Evolutionary conservation across 2,329 filamentous ascomycete genomes (phyloP).

Genomic region (Colletotrichum theobromicola): DNA sequence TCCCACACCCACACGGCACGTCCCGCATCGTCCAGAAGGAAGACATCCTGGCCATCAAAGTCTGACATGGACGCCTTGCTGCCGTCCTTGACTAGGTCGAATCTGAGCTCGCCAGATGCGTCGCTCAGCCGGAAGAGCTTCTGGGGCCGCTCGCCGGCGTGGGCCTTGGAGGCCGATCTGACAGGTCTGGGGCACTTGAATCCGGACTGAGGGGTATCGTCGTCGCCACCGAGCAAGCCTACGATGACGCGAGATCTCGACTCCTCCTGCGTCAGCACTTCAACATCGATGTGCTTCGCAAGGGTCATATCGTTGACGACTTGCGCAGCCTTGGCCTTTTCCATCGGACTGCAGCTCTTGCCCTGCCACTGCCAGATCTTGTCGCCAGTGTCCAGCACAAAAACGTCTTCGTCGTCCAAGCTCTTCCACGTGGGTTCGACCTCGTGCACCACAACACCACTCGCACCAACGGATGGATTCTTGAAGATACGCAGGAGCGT

Average conservation of each 20-base stretch:
- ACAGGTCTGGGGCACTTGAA: conserved; percentile 50
- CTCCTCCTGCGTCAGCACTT: conserved; percentile 68
- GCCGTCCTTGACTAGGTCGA: conserved; percentile 64
- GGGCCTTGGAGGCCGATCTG: conserved; percentile 27
- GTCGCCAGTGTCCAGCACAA: conserved; percentile 64
- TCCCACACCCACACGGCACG: conserved; percentile 71
- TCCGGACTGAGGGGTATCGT: conserved; percentile 39
- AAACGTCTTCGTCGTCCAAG: conserved; percentile 70
- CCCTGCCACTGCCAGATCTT: conserved; percentile 78
- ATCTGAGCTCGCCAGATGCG: conserved; percentile 59
- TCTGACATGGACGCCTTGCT: conserved; percentile 48
- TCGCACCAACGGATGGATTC: conserved; percentile 51
- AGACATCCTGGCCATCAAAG: conserved; percentile 65
- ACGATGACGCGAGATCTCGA: conserved; percentile 59
- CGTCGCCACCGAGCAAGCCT: conserved; percentile 58
- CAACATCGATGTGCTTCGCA: conserved; percentile 68
- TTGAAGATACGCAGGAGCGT: conserved; percentile 69
- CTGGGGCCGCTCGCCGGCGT: conserved; percentile 28
- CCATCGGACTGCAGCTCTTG: conserved; percentile 68
- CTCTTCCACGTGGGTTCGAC: conserved; percentile 66
- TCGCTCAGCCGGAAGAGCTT: conserved; percentile 70
- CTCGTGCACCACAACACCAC: conserved; percentile 65
- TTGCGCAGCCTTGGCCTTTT: conserved; percentile 71
- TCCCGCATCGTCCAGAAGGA: conserved; percentile 64
- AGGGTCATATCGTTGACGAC: conserved; percentile 69